Conservation (phyloP, 106 monocot species). For the Dendrobium chrysotoxum region DNA sequence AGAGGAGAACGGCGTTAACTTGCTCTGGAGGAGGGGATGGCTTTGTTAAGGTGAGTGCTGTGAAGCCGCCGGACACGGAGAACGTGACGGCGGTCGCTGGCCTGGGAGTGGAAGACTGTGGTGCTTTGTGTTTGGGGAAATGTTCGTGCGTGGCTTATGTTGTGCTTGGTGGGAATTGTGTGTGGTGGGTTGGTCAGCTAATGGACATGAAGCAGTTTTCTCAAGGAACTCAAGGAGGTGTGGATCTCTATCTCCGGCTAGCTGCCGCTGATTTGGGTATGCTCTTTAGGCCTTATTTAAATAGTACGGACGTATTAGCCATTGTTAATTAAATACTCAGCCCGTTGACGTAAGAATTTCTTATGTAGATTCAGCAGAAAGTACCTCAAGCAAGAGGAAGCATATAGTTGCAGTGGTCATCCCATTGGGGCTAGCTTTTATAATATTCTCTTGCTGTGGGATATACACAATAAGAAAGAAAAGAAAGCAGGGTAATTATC, state of each 20-base stretch:
- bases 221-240: neutral
- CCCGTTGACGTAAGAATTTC: neutral
- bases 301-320: too few species aligned
- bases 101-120: neutral
- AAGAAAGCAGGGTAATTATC: neutral
- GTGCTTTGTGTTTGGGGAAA: neutral
- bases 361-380: neutral
- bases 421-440: neutral
- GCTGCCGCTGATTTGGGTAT: constrained; percentile 10
- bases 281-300: neutral
- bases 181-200: neutral
- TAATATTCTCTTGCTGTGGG: neutral
- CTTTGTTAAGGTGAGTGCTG: neutral
- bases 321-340: too few species aligned
- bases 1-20: neutral
- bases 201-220: constrained; percentile 6
- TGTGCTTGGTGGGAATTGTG: constrained; percentile 1
- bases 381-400: neutral
- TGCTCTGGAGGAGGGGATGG: neutral
- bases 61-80: constrained; percentile 16
- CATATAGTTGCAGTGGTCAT: neutral
- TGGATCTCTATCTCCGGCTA: constrained; percentile 8
- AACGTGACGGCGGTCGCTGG: constrained; percentile 2
- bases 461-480: neutral
- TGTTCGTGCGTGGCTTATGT: constrained; percentile 12